Evolutionary conservation across 192 early-diverging fungal genomes (phyloP).

Genomic region (Podila epigama): DNA sequence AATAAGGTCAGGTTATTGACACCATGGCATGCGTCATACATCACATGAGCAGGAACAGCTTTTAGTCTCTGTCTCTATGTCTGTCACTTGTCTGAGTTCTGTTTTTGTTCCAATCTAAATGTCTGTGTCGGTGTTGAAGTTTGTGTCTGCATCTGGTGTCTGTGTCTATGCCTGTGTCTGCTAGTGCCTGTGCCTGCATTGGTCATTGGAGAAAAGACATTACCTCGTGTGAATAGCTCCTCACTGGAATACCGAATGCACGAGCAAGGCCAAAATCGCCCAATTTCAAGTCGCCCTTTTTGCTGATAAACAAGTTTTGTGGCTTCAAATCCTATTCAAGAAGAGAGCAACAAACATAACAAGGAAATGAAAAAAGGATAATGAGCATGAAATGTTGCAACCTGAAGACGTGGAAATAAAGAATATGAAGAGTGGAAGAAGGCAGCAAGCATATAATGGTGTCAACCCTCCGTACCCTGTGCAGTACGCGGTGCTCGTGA

Average conservation of each 20-base stretch:
- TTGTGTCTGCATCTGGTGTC: too few relatives aligned
- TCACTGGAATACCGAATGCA: constrained; percentile 97
- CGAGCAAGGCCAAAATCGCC: constrained; percentile 97
- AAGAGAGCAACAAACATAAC: too few relatives aligned
- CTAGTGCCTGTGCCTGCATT: background rate
- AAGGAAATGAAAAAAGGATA: background rate
- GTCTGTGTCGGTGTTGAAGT: too few relatives aligned
- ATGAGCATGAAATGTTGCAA: background rate
- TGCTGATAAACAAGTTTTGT: constrained; percentile 91
- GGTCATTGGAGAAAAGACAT: background rate
- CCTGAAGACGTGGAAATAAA: background rate
- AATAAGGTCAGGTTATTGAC: too few relatives aligned
- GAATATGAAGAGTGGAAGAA: too few relatives aligned
- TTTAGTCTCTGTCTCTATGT: too few relatives aligned
- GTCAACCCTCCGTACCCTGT: constrained; percentile 84
- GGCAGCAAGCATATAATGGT: too few relatives aligned
- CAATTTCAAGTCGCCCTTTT: constrained; percentile 86
- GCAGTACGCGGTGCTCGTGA: constrained; percentile 94
- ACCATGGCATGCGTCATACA: too few relatives aligned
- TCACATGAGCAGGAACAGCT: too few relatives aligned
- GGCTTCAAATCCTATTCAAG: constrained; percentile 90
- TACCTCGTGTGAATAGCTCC: constrained; percentile 86
- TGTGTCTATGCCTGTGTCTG: background rate
- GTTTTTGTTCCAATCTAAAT: too few relatives aligned
- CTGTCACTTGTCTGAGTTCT: too few relatives aligned